A percentile compares a stretch with the other conserved stretches of the same genome.
Evolutionary conservation across 139 green algal species (phyloP).

Genomic region (Zygnema cylindricum): DNA sequence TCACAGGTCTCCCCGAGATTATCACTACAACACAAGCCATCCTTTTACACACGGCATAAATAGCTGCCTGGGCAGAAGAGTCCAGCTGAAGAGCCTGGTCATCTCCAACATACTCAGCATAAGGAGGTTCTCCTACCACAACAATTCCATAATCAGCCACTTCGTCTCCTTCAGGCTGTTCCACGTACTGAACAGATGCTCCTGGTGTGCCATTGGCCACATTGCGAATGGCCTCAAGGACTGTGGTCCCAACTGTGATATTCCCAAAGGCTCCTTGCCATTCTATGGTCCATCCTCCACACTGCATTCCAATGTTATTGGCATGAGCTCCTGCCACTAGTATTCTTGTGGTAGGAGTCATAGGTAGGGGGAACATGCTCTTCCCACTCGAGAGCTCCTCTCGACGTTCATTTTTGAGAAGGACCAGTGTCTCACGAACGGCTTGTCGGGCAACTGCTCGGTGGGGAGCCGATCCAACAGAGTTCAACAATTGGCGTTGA

Average conservation of each 20-base stretch:
- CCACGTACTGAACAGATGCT: conserved; percentile 3
- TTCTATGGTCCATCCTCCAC: conserved; percentile 43
- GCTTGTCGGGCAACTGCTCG: conserved; percentile 33
- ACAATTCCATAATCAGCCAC: conserved; percentile 35
- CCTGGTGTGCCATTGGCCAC: neutral
- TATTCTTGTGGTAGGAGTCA: neutral
- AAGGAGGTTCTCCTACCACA: conserved; percentile 38
- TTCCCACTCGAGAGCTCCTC: neutral
- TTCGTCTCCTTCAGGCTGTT: conserved; percentile 14
- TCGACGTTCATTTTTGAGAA: conserved; percentile 42
- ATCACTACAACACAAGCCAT: conserved; percentile 49
- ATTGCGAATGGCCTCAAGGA: conserved; percentile 7
- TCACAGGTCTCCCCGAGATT: conserved; percentile 21
- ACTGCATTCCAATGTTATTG: conserved; percentile 48
- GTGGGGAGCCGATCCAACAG: conserved; percentile 16
- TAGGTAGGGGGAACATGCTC: conserved; percentile 36
- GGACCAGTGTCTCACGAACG: conserved; percentile 34
- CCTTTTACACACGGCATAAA: neutral
- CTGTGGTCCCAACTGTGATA: conserved; percentile 34
- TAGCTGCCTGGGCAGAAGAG: neutral
- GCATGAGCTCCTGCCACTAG: conserved; percentile 32
- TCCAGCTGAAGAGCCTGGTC: conserved; percentile 17
- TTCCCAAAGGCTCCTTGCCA: conserved; percentile 30
- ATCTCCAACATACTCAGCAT: conserved; percentile 42
- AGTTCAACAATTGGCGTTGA: neutral